These are phyloP conservation scores for Didymella pomorum DNA, from an alignment of 2,329 filamentous ascomycete species.

Conservation along the genomic window DNA sequence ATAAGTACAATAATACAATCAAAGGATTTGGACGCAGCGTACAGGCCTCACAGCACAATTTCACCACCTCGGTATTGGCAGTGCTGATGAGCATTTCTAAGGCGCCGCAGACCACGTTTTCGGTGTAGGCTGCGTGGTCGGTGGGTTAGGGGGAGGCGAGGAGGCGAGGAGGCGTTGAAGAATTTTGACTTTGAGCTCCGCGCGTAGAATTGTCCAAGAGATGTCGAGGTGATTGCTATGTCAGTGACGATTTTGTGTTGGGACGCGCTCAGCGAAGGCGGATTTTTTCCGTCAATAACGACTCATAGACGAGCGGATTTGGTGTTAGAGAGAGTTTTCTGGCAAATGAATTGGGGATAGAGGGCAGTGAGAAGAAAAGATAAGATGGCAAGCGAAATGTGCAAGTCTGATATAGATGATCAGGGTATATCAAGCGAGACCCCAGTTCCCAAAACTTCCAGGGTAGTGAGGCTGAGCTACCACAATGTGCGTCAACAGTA, in stretches of 20 bases:
- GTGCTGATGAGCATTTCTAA: conserved; percentile 1
- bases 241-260: background rate
- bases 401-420: background rate
- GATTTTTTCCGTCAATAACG: background rate
- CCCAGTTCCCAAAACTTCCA: background rate
- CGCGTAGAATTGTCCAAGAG: background rate
- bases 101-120: conserved; percentile 1
- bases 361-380: background rate
- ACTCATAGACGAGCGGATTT: background rate
- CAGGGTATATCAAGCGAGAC: background rate
- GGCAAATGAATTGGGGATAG: background rate
- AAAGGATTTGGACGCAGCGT: background rate
- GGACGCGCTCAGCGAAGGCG: background rate
- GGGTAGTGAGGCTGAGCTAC: background rate
- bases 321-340: background rate
- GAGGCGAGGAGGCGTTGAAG: background rate
- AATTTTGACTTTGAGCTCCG: background rate
- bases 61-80: background rate
- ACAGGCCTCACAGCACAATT: background rate
- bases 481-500: background rate
- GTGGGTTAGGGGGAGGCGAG: background rate
- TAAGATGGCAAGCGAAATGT: background rate
- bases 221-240: background rate
- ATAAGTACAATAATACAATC: background rate
- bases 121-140: background rate